Base-by-base conservation (phyloP, 1,139 yeast species). In the Chernovozyma aurita region DNA sequence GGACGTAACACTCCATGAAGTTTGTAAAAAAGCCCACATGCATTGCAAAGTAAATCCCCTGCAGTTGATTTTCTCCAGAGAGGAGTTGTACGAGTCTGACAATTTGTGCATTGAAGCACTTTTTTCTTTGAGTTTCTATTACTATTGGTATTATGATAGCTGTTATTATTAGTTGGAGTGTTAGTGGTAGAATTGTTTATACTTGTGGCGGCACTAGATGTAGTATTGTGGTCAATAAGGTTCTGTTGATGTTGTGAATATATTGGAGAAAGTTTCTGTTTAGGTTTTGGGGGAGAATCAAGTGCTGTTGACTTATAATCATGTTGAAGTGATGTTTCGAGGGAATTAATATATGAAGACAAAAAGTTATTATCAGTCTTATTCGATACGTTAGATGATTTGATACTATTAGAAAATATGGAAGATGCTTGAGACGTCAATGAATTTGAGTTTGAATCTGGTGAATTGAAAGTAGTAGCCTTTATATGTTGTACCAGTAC, bases 1-100 rank as follows among this genome's bases (percentile, higher is more conserved):
- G 75, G 75, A 26, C 76, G 52, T 45, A 67, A 60, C 2, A 66
- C 70, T 3, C 75, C 74, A 45, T 69, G 74, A 32, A 69, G 53
- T 46, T 67, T 68, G 47, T 65, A 66, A 44, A 69, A 69, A 36
- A 70, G 57, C 3, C 76, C 76, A 48, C 76, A 70, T 0, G 75
- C 76, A 45, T 70, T 70, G 45, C 76, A 70, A 24, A 70, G 52
- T 34, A 70, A 57, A 38, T 65, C 71, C 2, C 75, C 74, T 33
- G 59, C 57, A 45, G 58, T 63, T n/a, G 71, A 56, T 40, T 65
- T 67, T 33, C 76, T 54, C 76, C 76, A 70, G 13, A 70, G 51
- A 3, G 76, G 75, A 2, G 76, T 69, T 2, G 75, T 68, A 40
- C 55, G 59, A 8, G 76, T 69, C 32, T 63, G 65, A 46, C 76